Evolutionary conservation across 2,329 filamentous ascomycete species (phyloP).

Genomic region (Cladobotryum mycophilum): DNA sequence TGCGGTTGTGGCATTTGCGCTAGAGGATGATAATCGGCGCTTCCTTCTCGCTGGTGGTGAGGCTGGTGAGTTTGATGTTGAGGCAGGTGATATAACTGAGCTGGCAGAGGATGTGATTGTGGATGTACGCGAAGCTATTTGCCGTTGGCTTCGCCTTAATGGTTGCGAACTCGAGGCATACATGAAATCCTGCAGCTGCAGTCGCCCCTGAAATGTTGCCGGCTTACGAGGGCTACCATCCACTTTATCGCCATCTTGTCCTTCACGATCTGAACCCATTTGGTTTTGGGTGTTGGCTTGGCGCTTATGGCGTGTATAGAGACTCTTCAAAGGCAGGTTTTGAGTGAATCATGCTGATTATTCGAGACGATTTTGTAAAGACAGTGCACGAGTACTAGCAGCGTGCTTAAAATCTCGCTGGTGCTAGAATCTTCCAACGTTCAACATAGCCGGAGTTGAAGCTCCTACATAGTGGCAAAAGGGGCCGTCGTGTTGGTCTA

Average conservation of each 20-base stretch:
- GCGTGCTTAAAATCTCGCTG: too few relatives aligned
- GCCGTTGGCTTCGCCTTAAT: slow-evolving; percentile 25
- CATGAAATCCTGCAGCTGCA: slow-evolving; percentile 39
- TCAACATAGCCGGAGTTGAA: too few relatives aligned
- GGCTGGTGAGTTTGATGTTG: neutral
- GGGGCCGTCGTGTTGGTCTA: too few relatives aligned
- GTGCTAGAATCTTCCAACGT: too few relatives aligned
- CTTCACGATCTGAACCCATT: neutral
- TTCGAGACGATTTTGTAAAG: too few relatives aligned
- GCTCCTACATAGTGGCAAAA: too few relatives aligned
- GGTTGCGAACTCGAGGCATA: slow-evolving; percentile 25
- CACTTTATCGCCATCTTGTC: neutral
- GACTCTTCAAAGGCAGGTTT: too few relatives aligned
- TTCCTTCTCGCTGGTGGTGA: neutral
- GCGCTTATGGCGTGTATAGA: too few relatives aligned
- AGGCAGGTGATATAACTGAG: neutral
- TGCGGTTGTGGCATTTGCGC: neutral
- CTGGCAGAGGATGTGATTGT: slow-evolving; percentile 9
- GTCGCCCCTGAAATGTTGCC: slow-evolving; percentile 38
- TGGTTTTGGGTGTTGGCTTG: neutral
- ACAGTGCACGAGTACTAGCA: too few relatives aligned
- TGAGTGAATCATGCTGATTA: too few relatives aligned
- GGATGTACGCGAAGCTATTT: slow-evolving; percentile 16
- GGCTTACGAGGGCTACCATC: slow-evolving; percentile 11
- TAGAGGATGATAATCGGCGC: slow-evolving; percentile 4